These are phyloP conservation scores for Cercis canadensis DNA, from an alignment of 306 rosid genomes.

Conservation along the genomic window DNA sequence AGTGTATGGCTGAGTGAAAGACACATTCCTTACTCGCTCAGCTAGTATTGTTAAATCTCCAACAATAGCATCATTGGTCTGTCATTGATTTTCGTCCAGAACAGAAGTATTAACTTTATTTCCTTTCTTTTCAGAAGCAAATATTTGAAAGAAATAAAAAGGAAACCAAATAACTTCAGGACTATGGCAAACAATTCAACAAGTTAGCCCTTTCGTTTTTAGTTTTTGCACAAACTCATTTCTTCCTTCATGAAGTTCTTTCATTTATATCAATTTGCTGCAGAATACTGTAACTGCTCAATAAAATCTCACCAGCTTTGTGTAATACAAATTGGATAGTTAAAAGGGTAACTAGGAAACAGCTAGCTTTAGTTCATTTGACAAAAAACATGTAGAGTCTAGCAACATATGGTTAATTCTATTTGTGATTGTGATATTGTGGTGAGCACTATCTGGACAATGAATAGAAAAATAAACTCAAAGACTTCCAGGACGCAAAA, in stretches of 20 bases:
- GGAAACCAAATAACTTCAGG: too few relatives aligned
- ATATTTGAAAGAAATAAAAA: too few relatives aligned
- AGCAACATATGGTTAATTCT: neutral
- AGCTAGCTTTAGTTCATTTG: neutral
- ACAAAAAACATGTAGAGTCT: neutral
- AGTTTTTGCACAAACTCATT: too few relatives aligned
- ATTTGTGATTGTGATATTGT: neutral
- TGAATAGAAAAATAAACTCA: neutral
- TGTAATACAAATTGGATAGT: neutral
- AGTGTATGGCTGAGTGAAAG: constrained; percentile 69
- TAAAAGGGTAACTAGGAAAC: neutral
- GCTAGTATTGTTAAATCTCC: constrained; percentile 70
- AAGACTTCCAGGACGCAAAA: neutral
- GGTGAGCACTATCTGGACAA: constrained; percentile 7
- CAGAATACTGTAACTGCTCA: neutral
- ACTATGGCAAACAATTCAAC: too few relatives aligned
- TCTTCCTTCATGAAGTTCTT: neutral
- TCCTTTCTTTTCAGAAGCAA: neutral
- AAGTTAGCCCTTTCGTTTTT: too few relatives aligned
- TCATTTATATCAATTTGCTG: constrained; percentile 4
- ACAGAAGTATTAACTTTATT: neutral
- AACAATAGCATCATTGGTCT: constrained; percentile 59
- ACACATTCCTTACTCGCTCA: constrained; percentile 41
- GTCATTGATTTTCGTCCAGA: too few relatives aligned
- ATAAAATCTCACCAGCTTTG: too few relatives aligned